A percentile compares a stretch with the other conserved stretches of the same genome.
Evolutionary conservation across 1,139 yeast species (phyloP).

Genomic region (Lodderomyces margitis): DNA sequence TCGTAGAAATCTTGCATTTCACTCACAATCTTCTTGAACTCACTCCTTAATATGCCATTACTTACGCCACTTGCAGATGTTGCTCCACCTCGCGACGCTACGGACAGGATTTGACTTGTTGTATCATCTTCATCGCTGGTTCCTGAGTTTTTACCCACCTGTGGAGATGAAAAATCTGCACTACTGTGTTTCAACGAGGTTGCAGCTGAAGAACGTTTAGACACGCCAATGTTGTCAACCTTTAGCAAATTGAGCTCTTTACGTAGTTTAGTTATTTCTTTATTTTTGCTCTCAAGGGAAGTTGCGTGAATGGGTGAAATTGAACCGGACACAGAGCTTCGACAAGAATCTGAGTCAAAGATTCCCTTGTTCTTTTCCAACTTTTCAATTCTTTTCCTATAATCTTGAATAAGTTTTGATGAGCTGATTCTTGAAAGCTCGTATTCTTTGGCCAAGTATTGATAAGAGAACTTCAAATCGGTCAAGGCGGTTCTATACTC

Average conservation of each 20-base stretch:
- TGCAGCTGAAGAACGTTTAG: not conserved
- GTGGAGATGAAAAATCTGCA: not conserved
- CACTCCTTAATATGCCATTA: conserved; percentile 58
- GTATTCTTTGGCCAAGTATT: conserved; percentile 58
- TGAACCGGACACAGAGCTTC: not conserved
- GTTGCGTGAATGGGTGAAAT: conserved; percentile 10
- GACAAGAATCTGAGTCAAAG: not conserved
- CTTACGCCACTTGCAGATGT: conserved; percentile 22
- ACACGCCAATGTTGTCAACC: conserved; percentile 47
- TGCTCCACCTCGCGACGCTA: conserved; percentile 17
- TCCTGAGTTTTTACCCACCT: not conserved
- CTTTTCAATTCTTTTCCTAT: conserved; percentile 42
- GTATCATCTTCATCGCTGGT: conserved; percentile 7
- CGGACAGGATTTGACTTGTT: conserved; percentile 3
- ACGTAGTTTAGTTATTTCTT: conserved; percentile 45
- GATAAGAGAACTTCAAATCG: conserved; percentile 64
- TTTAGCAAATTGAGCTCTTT: conserved; percentile 48
- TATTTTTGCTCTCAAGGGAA: conserved; percentile 36
- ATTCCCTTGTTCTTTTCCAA: conserved; percentile 41
- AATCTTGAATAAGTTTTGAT: conserved; percentile 45
- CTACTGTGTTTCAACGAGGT: not conserved
- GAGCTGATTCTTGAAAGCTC: conserved; percentile 56
- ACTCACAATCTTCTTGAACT: conserved; percentile 65
- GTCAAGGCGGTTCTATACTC: conserved; percentile 56
- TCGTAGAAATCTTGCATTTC: conserved; percentile 65